These are phyloP conservation scores for Mortierella sp. DNA, from an alignment of 371 early-diverging fungal species.

Conservation along the genomic window DNA sequence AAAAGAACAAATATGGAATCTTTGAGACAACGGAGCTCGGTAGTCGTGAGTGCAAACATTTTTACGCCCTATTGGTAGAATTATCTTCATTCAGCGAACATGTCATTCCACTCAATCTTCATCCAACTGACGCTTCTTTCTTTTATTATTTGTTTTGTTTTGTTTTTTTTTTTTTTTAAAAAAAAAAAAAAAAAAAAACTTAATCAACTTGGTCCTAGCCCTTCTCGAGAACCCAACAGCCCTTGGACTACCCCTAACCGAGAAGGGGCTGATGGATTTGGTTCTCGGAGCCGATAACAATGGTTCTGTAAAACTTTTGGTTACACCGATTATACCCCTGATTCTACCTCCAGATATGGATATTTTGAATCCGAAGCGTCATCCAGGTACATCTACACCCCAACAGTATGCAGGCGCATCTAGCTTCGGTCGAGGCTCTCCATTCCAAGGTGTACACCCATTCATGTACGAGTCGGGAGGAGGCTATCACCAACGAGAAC, in stretches of 20 bases:
- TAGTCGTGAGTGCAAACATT: constrained; percentile 53
- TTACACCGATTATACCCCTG: constrained; percentile 45
- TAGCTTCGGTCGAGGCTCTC: constrained; percentile 24
- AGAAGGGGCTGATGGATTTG: constrained; percentile 36
- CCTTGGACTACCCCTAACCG: constrained; percentile 30
- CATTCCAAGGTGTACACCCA: constrained; percentile 18
- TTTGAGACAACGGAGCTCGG: constrained; percentile 63
- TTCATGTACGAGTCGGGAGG: constrained; percentile 14
- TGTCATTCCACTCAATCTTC: no score
- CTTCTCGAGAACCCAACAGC: constrained; percentile 23
- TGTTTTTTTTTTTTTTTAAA: no score
- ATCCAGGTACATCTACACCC: constrained; percentile 12
- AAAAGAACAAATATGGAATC: constrained; percentile 58
- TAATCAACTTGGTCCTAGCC: constrained; percentile 13
- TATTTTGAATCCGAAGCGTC: constrained; percentile 41
- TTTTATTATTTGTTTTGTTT: no score
- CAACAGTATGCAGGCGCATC: constrained; percentile 6
- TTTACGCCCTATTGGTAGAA: no score
- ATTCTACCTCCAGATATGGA: constrained; percentile 44
- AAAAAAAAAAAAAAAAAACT: no score
- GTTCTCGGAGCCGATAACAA: constrained; percentile 32
- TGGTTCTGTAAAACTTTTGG: constrained; percentile 39
- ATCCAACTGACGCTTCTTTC: no score
- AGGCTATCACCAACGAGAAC: constrained; percentile 35
- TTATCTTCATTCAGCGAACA: no score